These are phyloP conservation scores for Rhodamnia rubescens DNA, from an alignment of 345 rosid species.

Conservation along the genomic window DNA sequence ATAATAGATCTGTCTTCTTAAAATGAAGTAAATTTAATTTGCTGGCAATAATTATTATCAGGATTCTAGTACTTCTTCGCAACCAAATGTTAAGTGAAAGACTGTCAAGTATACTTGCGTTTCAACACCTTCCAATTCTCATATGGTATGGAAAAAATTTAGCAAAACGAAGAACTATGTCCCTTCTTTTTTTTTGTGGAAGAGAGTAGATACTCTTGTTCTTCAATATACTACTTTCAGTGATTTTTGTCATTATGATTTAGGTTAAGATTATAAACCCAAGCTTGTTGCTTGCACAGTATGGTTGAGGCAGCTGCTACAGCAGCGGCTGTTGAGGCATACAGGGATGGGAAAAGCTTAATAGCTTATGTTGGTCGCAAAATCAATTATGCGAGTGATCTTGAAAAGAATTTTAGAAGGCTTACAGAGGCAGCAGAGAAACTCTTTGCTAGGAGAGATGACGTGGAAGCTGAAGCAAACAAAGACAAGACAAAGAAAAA, in stretches of 20 bases:
- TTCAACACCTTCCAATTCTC: neutral
- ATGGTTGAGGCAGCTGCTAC: conserved; percentile 13
- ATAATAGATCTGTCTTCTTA: neutral
- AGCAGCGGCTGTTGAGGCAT: conserved; percentile 5
- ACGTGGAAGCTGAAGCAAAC: neutral
- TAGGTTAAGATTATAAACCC: neutral
- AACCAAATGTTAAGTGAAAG: neutral
- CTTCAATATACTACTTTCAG: neutral
- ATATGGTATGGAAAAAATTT: neutral
- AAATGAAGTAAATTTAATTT: neutral
- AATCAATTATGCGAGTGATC: neutral
- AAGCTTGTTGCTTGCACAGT: neutral
- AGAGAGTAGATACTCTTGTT: neutral
- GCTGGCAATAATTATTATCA: neutral
- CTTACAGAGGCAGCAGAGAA: neutral
- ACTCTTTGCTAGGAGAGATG: conserved; percentile 10
- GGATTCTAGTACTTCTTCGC: neutral
- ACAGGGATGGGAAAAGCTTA: conserved; percentile 2
- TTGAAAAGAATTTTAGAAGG: conserved; percentile 3
- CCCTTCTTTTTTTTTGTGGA: neutral
- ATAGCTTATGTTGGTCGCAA: neutral
- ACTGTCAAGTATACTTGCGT: neutral
- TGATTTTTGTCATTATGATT: neutral
- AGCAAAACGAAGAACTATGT: neutral
- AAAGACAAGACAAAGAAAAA: conserved; percentile 5